These are phyloP conservation scores for Fagopyrum tataricum DNA, from an alignment of 148 eudicot species.

Conservation along the genomic window DNA sequence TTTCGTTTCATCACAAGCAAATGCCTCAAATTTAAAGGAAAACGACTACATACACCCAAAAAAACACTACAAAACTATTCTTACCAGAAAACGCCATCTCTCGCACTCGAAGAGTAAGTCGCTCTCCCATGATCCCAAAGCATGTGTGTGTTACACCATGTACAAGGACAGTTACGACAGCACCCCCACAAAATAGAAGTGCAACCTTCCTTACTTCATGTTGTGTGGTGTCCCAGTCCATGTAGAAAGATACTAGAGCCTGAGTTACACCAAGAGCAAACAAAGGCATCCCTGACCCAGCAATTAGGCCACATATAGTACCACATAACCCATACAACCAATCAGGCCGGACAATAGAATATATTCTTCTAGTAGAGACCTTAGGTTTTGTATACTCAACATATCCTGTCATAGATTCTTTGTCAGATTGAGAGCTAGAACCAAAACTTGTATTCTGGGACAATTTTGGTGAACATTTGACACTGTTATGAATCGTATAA, in stretches of 20 bases:
- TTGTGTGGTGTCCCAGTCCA: slow-evolving; percentile 83
- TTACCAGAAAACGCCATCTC: slow-evolving; percentile 91
- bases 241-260: slow-evolving; percentile 90
- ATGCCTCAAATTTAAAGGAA: too few relatives aligned
- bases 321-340: slow-evolving; percentile 75
- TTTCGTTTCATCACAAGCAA: too few relatives aligned
- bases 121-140: slow-evolving; percentile 93
- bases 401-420: slow-evolving; percentile 47
- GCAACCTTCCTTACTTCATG: slow-evolving; percentile 73
- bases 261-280: slow-evolving; percentile 94
- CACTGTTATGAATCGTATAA: slow-evolving; percentile 29
- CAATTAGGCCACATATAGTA: slow-evolving; percentile 62
- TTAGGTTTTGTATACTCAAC: slow-evolving; percentile 32
- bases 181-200: slow-evolving; percentile 72
- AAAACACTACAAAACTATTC: background rate
- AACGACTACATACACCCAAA: too few relatives aligned
- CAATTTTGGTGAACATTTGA: slow-evolving; percentile 48
- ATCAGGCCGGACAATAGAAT: slow-evolving; percentile 83
- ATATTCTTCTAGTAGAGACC: slow-evolving; percentile 60
- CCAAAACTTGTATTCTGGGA: slow-evolving; percentile 61
- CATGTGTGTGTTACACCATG: slow-evolving; percentile 64
- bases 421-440: slow-evolving; percentile 73
- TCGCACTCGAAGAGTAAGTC: slow-evolving; percentile 90
- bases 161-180: slow-evolving; percentile 52
- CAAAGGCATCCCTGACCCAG: slow-evolving; percentile 83